These are phyloP conservation scores for Combretum micranthum DNA, from an alignment of 345 rosid species.

Conservation along the genomic window DNA sequence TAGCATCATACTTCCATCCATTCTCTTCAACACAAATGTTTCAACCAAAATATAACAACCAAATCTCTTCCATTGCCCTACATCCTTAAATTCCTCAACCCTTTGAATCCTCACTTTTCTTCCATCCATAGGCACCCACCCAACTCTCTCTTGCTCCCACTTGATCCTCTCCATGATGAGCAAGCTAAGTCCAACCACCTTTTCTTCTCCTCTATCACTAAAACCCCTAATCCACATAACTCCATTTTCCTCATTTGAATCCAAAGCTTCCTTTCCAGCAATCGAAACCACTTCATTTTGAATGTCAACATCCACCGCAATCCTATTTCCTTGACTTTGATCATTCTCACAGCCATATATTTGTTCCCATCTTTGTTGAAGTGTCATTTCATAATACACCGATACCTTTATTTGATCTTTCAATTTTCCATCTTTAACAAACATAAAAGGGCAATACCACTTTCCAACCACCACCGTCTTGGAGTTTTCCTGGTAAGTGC, in stretches of 20 bases:
- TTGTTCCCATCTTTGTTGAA: conserved; percentile 56
- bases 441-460: conserved; percentile 72
- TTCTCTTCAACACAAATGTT: conserved; percentile 50
- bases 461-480: conserved; percentile 29
- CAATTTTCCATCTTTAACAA: conserved; percentile 31
- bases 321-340: conserved; percentile 1
- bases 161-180: conserved; percentile 41
- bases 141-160: conserved; percentile 42
- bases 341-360: conserved; percentile 28
- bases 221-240: conserved; percentile 29
- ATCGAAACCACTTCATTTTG: conserved; percentile 27
- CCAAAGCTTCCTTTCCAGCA: conserved; percentile 17
- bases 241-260: conserved; percentile 14
- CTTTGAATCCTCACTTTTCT: conserved; percentile 18
- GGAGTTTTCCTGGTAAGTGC: conserved; percentile 7
- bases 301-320: conserved; percentile 23
- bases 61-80: conserved; percentile 38
- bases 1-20: conserved; percentile 42
- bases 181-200: conserved; percentile 30
- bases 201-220: conserved; percentile 13
- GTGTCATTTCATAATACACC: conserved; percentile 42
- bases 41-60: conserved; percentile 54
- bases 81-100: conserved; percentile 19
- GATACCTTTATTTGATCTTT: conserved; percentile 39
- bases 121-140: conserved; percentile 30